Percentiles rank a stretch among this genome's conserved stretches.
phyloP scores from a whole-genome alignment of 495 filamentous ascomycete genomes.

The Daldinia vernicosa region DNA sequence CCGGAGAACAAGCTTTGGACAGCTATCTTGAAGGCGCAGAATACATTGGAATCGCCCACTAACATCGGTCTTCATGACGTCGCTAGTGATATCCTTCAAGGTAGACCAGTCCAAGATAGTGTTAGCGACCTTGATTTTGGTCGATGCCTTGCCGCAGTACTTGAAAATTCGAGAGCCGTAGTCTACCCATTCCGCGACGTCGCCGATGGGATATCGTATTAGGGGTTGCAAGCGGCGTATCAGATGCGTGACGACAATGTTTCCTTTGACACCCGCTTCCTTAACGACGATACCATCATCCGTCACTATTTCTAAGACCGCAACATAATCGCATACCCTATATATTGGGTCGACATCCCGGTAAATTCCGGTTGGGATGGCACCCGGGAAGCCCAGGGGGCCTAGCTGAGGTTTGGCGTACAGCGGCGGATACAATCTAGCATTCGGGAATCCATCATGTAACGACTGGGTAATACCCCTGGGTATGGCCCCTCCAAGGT shows the following conservation, averaged over 20 bases:
- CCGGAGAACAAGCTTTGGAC: slow-evolving; percentile 10
- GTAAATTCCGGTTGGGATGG: not conserved
- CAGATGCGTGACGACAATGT: slow-evolving; percentile 14
- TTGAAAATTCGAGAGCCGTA: slow-evolving; percentile 12
- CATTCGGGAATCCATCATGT: slow-evolving; percentile 9
- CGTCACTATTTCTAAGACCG: slow-evolving; percentile 13
- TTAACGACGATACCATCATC: slow-evolving; percentile 14
- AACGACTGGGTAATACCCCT: not conserved
- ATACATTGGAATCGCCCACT: slow-evolving; percentile 10
- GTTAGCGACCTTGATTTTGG: slow-evolving; percentile 6
- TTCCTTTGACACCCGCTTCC: slow-evolving; percentile 10
- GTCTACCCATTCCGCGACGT: slow-evolving; percentile 17
- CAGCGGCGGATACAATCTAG: not conserved
- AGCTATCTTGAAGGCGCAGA: not conserved
- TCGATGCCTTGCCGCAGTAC: not conserved
- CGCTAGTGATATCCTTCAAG: not conserved
- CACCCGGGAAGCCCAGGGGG: not conserved
- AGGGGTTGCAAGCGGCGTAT: slow-evolving; percentile 18
- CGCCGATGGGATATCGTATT: slow-evolving; percentile 16
- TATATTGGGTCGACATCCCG: slow-evolving; percentile 9
- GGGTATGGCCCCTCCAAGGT: not conserved
- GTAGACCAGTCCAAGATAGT: not conserved
- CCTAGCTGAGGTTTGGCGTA: slow-evolving; percentile 14
- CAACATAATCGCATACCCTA: not conserved
- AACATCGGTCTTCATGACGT: not conserved